Percentiles rank a stretch among this genome's conserved stretches.
Conservation (phyloP, 768 basidiomycete species). For the Boletus tylopilopsis region DNA sequence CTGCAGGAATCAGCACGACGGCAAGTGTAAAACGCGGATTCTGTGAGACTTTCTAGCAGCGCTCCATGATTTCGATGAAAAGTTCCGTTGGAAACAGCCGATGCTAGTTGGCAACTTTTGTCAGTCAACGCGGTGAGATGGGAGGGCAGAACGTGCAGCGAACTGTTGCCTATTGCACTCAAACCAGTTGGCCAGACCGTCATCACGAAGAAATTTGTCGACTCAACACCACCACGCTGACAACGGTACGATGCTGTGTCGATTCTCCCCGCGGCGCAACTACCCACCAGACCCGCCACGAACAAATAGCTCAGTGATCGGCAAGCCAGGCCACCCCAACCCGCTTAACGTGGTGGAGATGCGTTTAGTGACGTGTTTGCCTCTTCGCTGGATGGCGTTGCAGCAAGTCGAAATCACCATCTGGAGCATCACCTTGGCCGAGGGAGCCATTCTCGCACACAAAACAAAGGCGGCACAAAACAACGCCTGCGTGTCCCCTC, state of each 20-base stretch:
- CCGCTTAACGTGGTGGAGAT: constrained; percentile 41
- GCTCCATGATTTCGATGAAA: no score
- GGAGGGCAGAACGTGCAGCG: no score
- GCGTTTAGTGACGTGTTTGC: constrained; percentile 73
- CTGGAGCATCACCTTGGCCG: constrained; percentile 62
- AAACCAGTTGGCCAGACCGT: no score
- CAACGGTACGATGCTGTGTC: constrained; percentile 56
- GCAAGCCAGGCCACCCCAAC: constrained; percentile 11
- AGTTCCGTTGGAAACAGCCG: no score
- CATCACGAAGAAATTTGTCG: no score
- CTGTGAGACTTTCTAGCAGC: no score
- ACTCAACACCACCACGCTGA: constrained; percentile 39
- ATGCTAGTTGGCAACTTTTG: no score
- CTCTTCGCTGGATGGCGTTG: constrained; percentile 30
- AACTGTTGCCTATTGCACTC: no score
- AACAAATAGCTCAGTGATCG: constrained; percentile 21
- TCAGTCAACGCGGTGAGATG: no score
- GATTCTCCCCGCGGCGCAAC: constrained; percentile 42
- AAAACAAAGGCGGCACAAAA: constrained; percentile 36
- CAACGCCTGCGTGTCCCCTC: constrained; percentile 11
- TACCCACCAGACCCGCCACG: constrained; percentile 17
- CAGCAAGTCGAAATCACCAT: constrained; percentile 20
- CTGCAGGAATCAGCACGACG: no score
- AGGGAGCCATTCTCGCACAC: constrained; percentile 60
- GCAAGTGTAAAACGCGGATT: no score